These are phyloP conservation scores for Trifolium pratense DNA, from an alignment of 306 rosid species.

Conservation along the genomic window DNA sequence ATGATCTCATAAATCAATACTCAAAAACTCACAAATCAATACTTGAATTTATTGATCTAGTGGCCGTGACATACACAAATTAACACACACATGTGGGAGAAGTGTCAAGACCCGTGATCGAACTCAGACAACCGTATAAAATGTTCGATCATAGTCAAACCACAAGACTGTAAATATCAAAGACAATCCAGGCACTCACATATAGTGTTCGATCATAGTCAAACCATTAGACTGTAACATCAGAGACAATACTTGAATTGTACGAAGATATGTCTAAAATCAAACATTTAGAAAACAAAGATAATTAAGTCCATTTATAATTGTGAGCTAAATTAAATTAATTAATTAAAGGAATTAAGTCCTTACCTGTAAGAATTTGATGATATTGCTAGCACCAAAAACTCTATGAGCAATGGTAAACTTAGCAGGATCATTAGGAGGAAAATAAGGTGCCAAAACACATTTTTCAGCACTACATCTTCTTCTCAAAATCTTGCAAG, in stretches of 20 bases:
- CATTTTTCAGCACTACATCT: constrained; percentile 84
- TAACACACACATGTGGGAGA: too few relatives aligned
- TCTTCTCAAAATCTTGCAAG: constrained; percentile 87
- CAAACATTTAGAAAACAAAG: background rate
- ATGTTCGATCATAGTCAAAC: too few relatives aligned
- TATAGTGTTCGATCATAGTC: too few relatives aligned
- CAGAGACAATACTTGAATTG: too few relatives aligned
- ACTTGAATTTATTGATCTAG: background rate
- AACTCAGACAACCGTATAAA: too few relatives aligned
- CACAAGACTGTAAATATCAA: too few relatives aligned
- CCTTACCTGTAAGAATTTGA: constrained; percentile 83
- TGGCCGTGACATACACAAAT: too few relatives aligned
- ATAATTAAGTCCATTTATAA: background rate
- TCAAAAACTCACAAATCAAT: background rate
- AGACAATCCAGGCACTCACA: too few relatives aligned
- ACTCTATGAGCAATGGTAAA: constrained; percentile 96
- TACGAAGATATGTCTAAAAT: background rate
- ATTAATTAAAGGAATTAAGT: background rate
- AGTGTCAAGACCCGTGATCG: too few relatives aligned
- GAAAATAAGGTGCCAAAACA: constrained; percentile 89
- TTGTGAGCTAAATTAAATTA: background rate
- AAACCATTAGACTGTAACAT: too few relatives aligned
- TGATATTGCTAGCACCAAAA: constrained; percentile 95
- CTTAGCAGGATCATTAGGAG: constrained; percentile 89
- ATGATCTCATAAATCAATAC: background rate